phyloP scores from a whole-genome alignment of 441 rosid genomes.

The Gossypium lobatum region DNA sequence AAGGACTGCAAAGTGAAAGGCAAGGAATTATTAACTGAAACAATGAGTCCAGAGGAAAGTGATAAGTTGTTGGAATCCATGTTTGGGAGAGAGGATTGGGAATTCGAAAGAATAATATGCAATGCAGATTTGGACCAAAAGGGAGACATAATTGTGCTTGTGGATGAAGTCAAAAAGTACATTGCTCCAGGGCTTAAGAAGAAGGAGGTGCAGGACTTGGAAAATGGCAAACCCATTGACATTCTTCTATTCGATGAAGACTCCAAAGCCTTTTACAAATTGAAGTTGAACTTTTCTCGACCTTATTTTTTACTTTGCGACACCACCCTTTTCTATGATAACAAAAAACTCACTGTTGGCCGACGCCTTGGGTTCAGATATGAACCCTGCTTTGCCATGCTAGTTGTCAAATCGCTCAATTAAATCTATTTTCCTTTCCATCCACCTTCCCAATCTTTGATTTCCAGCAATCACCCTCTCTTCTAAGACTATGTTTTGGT shows the following conservation, averaged over 20 bases:
- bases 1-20: not conserved
- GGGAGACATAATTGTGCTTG: not conserved
- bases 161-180: constrained; percentile 5
- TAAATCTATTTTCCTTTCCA: not conserved
- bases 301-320: constrained; percentile 9
- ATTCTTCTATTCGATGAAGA: constrained; percentile 8
- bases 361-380: constrained; percentile 14
- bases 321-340: constrained; percentile 1
- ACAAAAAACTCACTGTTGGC: not conserved
- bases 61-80: constrained; percentile 3
- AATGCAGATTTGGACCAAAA: not conserved
- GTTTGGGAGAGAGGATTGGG: constrained; percentile 18
- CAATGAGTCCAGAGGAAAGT: constrained; percentile 2
- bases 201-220: not conserved
- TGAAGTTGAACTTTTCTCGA: constrained; percentile 8
- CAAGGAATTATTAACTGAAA: not conserved
- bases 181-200: constrained; percentile 5
- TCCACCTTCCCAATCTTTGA: not conserved
- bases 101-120: constrained; percentile 8
- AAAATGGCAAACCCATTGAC: not conserved
- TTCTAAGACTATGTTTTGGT: not conserved
- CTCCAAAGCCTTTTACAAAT: not conserved
- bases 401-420: not conserved
- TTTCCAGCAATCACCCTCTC: not conserved
- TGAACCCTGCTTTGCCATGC: constrained; percentile 13